Percentiles rank a stretch among this genome's conserved stretches.
Evolutionary conservation across 306 rosid genomes (phyloP).

Genomic region (Vigna trinervia): DNA sequence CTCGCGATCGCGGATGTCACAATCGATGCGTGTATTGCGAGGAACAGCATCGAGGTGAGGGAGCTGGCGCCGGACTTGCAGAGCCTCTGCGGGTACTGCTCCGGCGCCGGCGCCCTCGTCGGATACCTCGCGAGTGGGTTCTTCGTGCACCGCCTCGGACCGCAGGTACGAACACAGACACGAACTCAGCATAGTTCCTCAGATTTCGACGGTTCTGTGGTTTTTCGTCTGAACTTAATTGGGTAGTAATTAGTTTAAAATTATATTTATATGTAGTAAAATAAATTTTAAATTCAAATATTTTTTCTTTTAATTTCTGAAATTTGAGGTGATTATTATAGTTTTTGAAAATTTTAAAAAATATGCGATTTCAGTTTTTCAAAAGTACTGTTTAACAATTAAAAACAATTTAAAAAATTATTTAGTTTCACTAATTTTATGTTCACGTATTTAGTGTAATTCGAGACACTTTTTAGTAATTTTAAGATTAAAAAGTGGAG

Average conservation of each 20-base stretch:
- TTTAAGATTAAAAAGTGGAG: no score
- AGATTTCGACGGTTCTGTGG: not conserved
- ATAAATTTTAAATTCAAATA: no score
- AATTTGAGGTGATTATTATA: no score
- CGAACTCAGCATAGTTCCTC: not conserved
- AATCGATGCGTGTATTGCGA: conserved; percentile 79
- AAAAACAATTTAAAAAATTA: no score
- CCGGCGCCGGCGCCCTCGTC: conserved; percentile 64
- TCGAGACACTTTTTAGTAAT: no score
- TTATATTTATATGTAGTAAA: not conserved
- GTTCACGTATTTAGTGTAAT: no score
- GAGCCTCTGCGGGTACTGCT: conserved; percentile 69
- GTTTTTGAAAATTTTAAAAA: no score
- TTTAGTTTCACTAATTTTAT: no score
- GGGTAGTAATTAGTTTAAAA: not conserved
- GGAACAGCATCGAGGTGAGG: conserved; percentile 65
- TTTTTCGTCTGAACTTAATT: not conserved
- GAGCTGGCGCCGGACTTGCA: conserved; percentile 72
- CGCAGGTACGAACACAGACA: conserved; percentile 52
- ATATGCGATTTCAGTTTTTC: no score
- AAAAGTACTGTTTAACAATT: no score
- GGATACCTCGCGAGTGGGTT: conserved; percentile 67
- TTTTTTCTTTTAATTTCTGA: no score
- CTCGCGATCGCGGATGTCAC: conserved; percentile 77
- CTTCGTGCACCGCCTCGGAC: conserved; percentile 69